Evolutionary conservation across 78 protist species (phyloP).

Genomic region (Dictyostelium brefeldianum): DNA sequence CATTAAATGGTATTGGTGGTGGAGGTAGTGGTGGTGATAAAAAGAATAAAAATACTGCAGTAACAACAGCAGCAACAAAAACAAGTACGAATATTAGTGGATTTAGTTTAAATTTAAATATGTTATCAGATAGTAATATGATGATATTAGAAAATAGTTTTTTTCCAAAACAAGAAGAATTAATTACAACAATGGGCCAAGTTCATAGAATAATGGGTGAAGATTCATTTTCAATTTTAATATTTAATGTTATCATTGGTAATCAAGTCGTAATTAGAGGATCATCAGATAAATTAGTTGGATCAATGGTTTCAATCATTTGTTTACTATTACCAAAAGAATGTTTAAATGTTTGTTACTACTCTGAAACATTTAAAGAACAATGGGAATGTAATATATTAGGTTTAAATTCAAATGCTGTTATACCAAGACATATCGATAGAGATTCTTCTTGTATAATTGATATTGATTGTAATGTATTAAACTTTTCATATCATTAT

Average conservation of each 20-base stretch:
- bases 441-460: slow-evolving; percentile 17
- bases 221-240: slow-evolving; percentile 2
- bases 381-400: slow-evolving; percentile 66
- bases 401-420: slow-evolving; percentile 23
- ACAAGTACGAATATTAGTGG: slow-evolving; percentile 1
- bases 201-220: slow-evolving; percentile 33
- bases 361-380: slow-evolving; percentile 52
- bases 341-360: slow-evolving; percentile 4
- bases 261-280: slow-evolving; percentile 51
- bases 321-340: slow-evolving; percentile 22
- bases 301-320: slow-evolving; percentile 15
- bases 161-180: slow-evolving; percentile 33
- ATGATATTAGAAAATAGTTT: slow-evolving; percentile 13
- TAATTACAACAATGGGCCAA: slow-evolving; percentile 1
- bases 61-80: neutral
- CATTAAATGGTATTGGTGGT: neutral
- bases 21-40: neutral
- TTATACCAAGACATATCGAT: slow-evolving; percentile 58
- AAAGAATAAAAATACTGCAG: neutral
- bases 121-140: neutral
- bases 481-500: too few relatives aligned
- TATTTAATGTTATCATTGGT: slow-evolving; percentile 32
- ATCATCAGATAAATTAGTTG: neutral
- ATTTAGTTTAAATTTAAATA: slow-evolving; percentile 1
- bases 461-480: slow-evolving; percentile 53